phyloP scores from a whole-genome alignment of 164 flowering plant genomes.

The Liquidambar formosana region DNA sequence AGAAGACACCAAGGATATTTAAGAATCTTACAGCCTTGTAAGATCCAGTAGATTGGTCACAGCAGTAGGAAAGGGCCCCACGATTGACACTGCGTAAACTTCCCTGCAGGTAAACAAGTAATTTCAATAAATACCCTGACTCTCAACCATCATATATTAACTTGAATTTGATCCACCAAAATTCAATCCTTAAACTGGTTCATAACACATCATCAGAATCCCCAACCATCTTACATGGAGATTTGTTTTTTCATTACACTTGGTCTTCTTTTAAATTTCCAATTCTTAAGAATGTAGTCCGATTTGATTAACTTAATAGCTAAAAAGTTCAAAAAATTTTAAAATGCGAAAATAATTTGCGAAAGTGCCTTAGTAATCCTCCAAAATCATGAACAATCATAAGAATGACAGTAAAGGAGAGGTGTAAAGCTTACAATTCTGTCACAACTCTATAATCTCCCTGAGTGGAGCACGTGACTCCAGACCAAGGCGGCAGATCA shows the following conservation, averaged over 20 bases:
- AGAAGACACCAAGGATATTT: neutral
- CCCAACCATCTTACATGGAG: neutral
- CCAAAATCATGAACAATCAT: neutral
- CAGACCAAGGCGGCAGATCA: constrained; percentile 92
- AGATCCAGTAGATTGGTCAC: constrained; percentile 93
- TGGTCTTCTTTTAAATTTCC: no score
- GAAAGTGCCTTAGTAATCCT: no score
- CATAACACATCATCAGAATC: neutral
- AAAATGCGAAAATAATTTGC: no score
- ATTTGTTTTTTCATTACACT: no score
- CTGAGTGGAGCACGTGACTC: constrained; percentile 78
- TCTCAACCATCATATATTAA: neutral
- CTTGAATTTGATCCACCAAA: neutral
- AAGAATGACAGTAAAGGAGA: neutral
- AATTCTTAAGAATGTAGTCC: no score
- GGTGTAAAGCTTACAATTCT: constrained; percentile 48
- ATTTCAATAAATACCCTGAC: neutral
- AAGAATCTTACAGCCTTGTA: constrained; percentile 68
- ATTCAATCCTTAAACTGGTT: neutral
- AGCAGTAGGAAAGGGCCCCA: constrained; percentile 91
- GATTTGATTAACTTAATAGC: no score
- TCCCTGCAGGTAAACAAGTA: constrained; percentile 60
- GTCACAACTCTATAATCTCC: constrained; percentile 94
- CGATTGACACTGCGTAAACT: constrained; percentile 97
- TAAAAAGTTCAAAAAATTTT: no score